phyloP scores from a whole-genome alignment of 768 basidiomycete genomes.

The Arthromyces matolae region DNA sequence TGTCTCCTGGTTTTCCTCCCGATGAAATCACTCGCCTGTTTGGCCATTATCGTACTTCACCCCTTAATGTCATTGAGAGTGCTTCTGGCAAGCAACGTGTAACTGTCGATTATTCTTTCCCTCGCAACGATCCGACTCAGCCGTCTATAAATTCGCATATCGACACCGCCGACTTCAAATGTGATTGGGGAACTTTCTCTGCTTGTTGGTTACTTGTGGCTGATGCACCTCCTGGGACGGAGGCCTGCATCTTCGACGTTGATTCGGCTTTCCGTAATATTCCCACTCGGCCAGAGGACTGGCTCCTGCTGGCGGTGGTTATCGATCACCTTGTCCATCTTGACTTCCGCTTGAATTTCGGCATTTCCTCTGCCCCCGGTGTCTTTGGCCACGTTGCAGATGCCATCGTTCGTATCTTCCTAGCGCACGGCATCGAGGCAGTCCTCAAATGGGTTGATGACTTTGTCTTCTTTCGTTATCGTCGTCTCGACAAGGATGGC shows the following conservation, averaged over 20 bases:
- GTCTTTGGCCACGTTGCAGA: background rate
- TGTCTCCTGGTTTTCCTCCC: background rate
- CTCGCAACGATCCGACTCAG: background rate
- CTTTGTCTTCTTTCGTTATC: background rate
- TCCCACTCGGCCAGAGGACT: background rate
- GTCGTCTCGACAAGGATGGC: background rate
- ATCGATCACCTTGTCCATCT: background rate
- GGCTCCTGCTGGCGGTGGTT: background rate
- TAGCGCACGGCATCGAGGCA: background rate
- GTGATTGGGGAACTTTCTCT: background rate
- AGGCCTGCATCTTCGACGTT: background rate
- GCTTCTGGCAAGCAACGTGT: background rate
- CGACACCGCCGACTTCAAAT: background rate
- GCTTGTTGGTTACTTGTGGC: background rate
- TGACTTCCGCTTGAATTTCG: background rate
- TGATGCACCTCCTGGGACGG: background rate
- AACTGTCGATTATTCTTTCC: slow-evolving; percentile 3
- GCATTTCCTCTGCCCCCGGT: background rate
- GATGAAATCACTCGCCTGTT: background rate
- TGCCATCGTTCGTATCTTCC: background rate
- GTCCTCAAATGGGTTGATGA: background rate
- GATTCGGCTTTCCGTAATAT: background rate
- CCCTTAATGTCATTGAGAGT: background rate
- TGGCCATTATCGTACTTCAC: background rate
- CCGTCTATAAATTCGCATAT: background rate